Evolutionary conservation across 805 yeast genomes (phyloP).

Genomic region (Metschnikowia vanudenii): DNA sequence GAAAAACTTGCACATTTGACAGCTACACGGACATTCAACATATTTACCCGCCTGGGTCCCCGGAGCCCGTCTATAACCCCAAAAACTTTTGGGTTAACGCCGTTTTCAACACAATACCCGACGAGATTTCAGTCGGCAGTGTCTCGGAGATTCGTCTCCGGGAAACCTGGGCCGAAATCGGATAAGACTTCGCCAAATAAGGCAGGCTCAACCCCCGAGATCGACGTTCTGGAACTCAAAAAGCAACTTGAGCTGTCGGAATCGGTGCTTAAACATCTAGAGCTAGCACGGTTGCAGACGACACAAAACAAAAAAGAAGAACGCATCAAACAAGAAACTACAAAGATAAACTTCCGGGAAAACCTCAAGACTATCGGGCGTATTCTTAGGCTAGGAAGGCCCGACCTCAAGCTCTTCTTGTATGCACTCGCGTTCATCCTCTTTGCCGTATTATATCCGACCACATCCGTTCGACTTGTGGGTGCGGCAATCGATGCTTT

Average conservation of each 20-base stretch:
- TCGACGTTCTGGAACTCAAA: conserved; percentile 1
- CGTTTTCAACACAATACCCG: background rate
- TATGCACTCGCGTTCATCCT: conserved; percentile 41
- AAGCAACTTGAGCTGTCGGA: conserved; percentile 6
- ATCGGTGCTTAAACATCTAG: conserved; percentile 12
- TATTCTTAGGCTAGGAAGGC: conserved; percentile 38
- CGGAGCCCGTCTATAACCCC: background rate
- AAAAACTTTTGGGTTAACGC: background rate
- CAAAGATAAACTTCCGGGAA: conserved; percentile 30
- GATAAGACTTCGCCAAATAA: background rate
- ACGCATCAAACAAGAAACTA: conserved; percentile 23
- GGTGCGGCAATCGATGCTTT: conserved; percentile 45
- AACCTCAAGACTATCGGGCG: conserved; percentile 39
- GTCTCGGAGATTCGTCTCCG: background rate
- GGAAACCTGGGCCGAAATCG: background rate
- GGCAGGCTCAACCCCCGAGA: background rate
- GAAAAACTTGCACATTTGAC: background rate
- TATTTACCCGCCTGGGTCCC: background rate
- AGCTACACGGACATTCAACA: background rate
- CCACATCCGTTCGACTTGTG: conserved; percentile 42
- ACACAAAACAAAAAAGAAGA: conserved; percentile 27
- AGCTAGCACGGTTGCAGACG: conserved; percentile 8
- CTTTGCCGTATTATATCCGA: conserved; percentile 45
- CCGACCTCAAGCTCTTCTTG: conserved; percentile 38
- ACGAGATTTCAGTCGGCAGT: background rate